phyloP scores from a whole-genome alignment of 768 basidiomycete species.

The Tylopilus subfusipes region DNA sequence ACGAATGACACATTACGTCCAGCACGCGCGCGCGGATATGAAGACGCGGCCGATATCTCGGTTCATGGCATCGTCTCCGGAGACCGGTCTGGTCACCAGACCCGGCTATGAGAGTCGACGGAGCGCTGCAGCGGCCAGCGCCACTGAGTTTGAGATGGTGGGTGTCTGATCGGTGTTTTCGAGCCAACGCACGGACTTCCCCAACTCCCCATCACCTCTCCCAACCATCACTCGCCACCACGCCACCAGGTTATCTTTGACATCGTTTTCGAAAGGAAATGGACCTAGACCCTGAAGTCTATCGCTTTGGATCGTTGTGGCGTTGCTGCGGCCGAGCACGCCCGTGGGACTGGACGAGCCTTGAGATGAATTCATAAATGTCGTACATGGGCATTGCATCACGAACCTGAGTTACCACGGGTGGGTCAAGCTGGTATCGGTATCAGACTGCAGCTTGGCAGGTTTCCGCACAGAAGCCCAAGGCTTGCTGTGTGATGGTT shows the following conservation, averaged over 20 bases:
- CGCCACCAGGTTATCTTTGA: background rate
- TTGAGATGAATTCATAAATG: slow-evolving; percentile 9
- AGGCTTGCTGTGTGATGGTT: slow-evolving; percentile 6
- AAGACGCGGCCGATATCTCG: background rate
- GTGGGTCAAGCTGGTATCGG: background rate
- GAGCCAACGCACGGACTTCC: background rate
- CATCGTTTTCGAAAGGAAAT: background rate
- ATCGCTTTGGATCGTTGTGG: slow-evolving; percentile 11
- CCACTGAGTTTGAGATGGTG: background rate
- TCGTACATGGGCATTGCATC: background rate
- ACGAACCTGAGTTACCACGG: background rate
- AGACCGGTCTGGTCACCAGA: background rate
- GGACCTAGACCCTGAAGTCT: slow-evolving; percentile 15
- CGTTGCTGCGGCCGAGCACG: slow-evolving; percentile 13
- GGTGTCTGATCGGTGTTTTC: background rate
- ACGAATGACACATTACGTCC: background rate
- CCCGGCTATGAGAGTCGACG: background rate
- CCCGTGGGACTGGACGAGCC: background rate
- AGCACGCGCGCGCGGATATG: background rate
- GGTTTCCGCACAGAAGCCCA: background rate
- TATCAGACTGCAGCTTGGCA: background rate
- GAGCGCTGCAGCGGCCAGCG: no score
- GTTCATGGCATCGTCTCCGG: background rate
- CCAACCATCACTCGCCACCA: background rate
- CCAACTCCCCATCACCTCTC: background rate